These are phyloP conservation scores for Aspergillus carlsbadensis DNA, from an alignment of 495 filamentous ascomycete genomes.

Conservation along the genomic window DNA sequence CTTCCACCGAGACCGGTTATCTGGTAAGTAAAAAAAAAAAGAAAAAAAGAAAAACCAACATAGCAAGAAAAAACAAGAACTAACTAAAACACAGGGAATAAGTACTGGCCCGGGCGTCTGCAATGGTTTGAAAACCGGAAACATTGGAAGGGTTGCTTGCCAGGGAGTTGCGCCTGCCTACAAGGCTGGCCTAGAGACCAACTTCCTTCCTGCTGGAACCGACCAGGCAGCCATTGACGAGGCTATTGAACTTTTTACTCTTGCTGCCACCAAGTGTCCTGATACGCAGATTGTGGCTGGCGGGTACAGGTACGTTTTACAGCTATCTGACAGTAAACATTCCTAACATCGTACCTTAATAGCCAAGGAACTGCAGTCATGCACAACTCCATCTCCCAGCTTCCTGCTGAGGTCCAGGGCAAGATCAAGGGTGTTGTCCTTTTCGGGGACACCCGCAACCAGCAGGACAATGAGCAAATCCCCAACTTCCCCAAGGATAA, in stretches of 20 bases:
- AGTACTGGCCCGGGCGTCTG: slow-evolving; percentile 40
- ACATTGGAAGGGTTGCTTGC: slow-evolving; percentile 25
- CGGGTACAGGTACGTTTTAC: slow-evolving; percentile 52
- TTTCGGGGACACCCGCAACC: slow-evolving; percentile 57
- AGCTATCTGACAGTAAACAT: too few relatives aligned
- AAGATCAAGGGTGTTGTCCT: slow-evolving; percentile 52
- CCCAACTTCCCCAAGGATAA: slow-evolving; percentile 44
- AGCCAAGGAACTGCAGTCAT: slow-evolving; percentile 57
- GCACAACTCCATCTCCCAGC: slow-evolving; percentile 43
- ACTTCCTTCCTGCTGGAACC: slow-evolving; percentile 26
- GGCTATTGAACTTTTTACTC: slow-evolving; percentile 31
- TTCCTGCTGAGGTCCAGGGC: slow-evolving; percentile 33
- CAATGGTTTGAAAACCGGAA: slow-evolving; percentile 25
- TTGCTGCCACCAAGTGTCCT: slow-evolving; percentile 47
- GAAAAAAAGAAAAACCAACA: too few relatives aligned
- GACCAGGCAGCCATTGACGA: slow-evolving; percentile 35
- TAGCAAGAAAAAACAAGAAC: too few relatives aligned
- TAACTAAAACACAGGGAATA: slow-evolving; percentile 25
- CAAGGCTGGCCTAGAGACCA: slow-evolving; percentile 21
- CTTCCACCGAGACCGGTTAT: slow-evolving; percentile 41
- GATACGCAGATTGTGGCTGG: slow-evolving; percentile 54
- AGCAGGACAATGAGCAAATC: slow-evolving; percentile 46
- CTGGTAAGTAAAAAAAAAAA: too few relatives aligned
- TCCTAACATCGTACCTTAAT: too few relatives aligned
- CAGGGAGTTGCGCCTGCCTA: slow-evolving; percentile 36